These are phyloP conservation scores for Diutina catenulata DNA, from an alignment of 1,139 yeast species.

Conservation along the genomic window DNA sequence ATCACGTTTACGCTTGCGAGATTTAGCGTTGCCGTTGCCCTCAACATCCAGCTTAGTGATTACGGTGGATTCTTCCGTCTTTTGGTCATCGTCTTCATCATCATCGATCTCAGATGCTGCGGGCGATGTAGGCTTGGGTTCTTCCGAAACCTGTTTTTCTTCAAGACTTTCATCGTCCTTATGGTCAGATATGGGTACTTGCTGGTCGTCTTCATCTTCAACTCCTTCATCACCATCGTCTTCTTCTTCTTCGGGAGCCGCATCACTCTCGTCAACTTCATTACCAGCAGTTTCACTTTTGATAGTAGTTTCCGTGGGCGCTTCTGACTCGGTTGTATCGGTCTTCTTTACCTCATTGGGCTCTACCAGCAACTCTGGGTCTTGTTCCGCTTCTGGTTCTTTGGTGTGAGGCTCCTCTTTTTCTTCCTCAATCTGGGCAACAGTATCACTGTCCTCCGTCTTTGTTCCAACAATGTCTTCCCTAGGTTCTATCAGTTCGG, in stretches of 20 bases:
- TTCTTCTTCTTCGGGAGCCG: conserved; percentile 8
- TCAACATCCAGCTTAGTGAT: conserved; percentile 6
- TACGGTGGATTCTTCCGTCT: conserved; percentile 6
- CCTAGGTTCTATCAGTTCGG: conserved; percentile 11
- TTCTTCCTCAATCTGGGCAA: neutral
- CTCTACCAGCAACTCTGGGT: neutral
- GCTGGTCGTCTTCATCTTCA: neutral
- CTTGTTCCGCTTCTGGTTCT: neutral
- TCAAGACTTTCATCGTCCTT: neutral
- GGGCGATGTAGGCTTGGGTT: neutral
- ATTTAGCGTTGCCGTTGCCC: conserved; percentile 1
- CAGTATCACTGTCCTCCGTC: conserved; percentile 4
- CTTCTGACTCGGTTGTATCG: conserved; percentile 6
- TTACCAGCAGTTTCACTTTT: too few species aligned
- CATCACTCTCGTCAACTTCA: conserved; percentile 6
- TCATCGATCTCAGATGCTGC: neutral
- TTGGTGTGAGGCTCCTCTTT: neutral
- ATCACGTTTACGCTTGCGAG: neutral
- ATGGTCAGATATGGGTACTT: neutral
- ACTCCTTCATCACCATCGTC: conserved; percentile 8
- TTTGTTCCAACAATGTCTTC: conserved; percentile 16
- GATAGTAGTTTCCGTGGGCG: too few species aligned
- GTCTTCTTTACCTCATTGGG: neutral
- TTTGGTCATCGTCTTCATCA: conserved; percentile 4
- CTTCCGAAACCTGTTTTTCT: conserved; percentile 1